These are phyloP conservation scores for Amaranthus tricolor DNA, from an alignment of 179 eudicot genomes.

Conservation along the genomic window DNA sequence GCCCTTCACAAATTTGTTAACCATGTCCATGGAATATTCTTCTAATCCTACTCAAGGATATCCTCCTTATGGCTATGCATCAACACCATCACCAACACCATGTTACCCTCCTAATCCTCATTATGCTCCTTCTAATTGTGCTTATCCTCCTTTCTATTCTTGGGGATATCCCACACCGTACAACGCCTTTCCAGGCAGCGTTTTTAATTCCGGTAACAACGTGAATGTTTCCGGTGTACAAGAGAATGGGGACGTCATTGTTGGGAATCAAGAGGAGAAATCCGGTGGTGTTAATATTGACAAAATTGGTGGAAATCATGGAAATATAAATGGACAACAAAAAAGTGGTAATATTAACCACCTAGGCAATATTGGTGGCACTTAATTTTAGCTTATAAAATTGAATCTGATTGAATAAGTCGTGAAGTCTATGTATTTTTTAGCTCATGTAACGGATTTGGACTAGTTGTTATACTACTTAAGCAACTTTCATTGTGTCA, in stretches of 20 bases:
- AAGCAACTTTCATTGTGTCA: no score
- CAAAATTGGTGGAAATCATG: constrained; percentile 22
- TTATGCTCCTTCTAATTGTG: constrained; percentile 16
- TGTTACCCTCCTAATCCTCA: constrained; percentile 11
- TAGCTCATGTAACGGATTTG: no score
- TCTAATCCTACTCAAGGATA: constrained; percentile 23
- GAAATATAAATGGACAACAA: constrained; percentile 15
- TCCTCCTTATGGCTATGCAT: constrained; percentile 11
- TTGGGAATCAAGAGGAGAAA: constrained; percentile 20
- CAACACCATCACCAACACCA: constrained; percentile 6
- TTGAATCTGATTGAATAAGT: no score
- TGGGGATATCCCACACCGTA: constrained; percentile 32
- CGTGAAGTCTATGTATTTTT: no score
- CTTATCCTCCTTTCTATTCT: constrained; percentile 25
- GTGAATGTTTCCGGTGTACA: constrained; percentile 31
- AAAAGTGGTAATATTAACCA: constrained; percentile 14
- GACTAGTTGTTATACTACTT: no score
- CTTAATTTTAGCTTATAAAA: not conserved
- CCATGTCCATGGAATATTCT: constrained; percentile 17
- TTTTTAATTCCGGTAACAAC: constrained; percentile 30
- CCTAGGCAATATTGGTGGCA: constrained; percentile 22
- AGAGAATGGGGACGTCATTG: constrained; percentile 26
- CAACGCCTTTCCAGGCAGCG: constrained; percentile 27
- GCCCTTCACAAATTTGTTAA: not conserved
- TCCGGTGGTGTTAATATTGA: constrained; percentile 21